These are phyloP conservation scores for Marsdenia floribunda DNA, from an alignment of 257 asterid genomes.

Conservation along the genomic window DNA sequence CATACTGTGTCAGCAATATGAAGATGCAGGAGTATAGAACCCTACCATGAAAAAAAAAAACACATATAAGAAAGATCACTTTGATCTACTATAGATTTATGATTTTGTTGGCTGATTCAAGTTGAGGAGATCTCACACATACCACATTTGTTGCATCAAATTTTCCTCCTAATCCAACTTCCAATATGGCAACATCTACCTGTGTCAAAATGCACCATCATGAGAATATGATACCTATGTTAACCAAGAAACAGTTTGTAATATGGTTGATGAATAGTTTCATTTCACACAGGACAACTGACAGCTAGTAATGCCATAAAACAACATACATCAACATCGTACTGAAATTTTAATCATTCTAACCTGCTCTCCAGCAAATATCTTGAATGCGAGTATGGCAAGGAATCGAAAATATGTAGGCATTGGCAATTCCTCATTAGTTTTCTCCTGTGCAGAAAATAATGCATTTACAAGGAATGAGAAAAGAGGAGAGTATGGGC, in stretches of 20 bases:
- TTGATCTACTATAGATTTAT: conserved; percentile 13
- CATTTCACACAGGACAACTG: background rate
- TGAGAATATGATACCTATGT: background rate
- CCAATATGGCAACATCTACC: conserved; percentile 96
- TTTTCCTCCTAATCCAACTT: conserved; percentile 96
- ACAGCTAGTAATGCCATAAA: background rate
- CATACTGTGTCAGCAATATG: conserved; percentile 18
- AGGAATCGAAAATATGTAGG: conserved; percentile 97
- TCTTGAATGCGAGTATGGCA: conserved; percentile 93
- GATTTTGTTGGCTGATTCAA: conserved; percentile 2
- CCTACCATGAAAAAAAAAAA: conserved; percentile 6
- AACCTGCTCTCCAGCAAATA: conserved; percentile 93
- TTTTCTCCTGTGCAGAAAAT: conserved; percentile 42
- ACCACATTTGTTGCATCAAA: conserved; percentile 98
- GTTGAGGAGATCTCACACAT: conserved; percentile 25
- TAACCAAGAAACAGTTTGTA: background rate
- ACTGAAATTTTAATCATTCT: background rate
- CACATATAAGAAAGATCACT: conserved; percentile 8
- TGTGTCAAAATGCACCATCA: conserved; percentile 27
- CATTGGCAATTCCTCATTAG: conserved; percentile 70
- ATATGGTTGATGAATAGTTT: background rate
- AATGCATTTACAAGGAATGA: background rate
- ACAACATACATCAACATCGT: background rate
- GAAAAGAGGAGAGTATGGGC: background rate
- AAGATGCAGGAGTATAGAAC: conserved; percentile 18